A percentile compares a stretch with the other conserved stretches of the same genome.
Evolutionary conservation across 2,329 filamentous ascomycete species (phyloP).

Genomic region (Aspergillus sp.): DNA sequence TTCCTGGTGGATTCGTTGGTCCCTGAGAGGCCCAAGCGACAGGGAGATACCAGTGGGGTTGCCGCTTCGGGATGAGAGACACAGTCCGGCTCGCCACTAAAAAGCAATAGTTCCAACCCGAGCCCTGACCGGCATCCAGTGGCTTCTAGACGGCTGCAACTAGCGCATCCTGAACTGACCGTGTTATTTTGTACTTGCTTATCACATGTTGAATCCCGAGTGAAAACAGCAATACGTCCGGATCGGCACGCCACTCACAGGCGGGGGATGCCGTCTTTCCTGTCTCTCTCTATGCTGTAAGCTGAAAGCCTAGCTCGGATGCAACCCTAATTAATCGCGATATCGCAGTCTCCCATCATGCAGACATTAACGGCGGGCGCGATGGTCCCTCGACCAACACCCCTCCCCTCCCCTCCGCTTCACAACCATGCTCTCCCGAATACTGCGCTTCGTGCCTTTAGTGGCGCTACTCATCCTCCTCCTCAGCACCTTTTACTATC

Average conservation of each 20-base stretch:
- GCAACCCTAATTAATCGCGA: conserved; percentile 9
- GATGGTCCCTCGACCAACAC: background rate
- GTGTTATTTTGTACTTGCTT: too few relatives aligned
- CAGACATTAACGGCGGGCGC: background rate
- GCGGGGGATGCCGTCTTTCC: background rate
- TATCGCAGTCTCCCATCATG: background rate
- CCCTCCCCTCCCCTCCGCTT: background rate
- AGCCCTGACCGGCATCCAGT: too few relatives aligned
- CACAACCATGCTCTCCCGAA: background rate
- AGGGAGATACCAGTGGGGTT: too few relatives aligned
- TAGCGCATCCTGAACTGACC: too few relatives aligned
- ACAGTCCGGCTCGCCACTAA: too few relatives aligned
- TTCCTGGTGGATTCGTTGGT: too few relatives aligned
- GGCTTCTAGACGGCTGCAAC: too few relatives aligned
- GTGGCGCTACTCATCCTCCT: background rate
- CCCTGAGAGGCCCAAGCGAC: too few relatives aligned
- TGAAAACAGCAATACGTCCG: background rate
- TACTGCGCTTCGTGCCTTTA: conserved; percentile 3
- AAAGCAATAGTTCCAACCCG: too few relatives aligned
- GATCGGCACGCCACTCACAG: background rate
- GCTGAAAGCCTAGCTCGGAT: background rate
- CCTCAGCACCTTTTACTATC: background rate
- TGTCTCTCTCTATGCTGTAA: background rate
- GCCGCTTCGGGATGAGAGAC: too few relatives aligned
- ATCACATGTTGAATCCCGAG: background rate